Conservation (phyloP, 2,329 filamentous ascomycete species). For the Fusarium denticulatum region DNA sequence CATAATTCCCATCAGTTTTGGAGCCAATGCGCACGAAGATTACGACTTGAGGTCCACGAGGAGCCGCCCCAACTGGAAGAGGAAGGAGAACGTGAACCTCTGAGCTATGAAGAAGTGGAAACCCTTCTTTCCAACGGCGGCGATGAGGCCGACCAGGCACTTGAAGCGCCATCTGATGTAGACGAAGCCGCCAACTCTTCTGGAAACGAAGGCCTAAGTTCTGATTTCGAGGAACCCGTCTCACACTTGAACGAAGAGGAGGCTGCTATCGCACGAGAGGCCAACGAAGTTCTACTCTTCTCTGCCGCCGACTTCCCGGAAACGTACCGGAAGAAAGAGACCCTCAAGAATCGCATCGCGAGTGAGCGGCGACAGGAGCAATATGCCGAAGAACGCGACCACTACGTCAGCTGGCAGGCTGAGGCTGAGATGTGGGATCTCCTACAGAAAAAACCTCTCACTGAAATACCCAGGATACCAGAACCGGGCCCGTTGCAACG, state of each 20-base stretch:
- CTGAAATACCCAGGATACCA: constrained; percentile 46
- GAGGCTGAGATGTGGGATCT: constrained; percentile 59
- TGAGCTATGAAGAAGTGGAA: constrained; percentile 34
- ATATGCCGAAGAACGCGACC: constrained; percentile 56
- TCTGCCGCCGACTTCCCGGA: constrained; percentile 54
- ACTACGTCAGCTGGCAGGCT: constrained; percentile 51
- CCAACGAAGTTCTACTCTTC: constrained; percentile 55
- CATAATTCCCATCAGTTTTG: constrained; percentile 55
- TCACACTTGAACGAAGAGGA: constrained; percentile 42
- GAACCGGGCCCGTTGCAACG: constrained; percentile 43
- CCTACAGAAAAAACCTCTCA: constrained; percentile 52
- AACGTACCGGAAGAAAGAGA: constrained; percentile 48
- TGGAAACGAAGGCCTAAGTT: constrained; percentile 22
- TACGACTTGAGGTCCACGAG: constrained; percentile 60
- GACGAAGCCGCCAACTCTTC: background rate
- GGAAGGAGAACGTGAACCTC: constrained; percentile 35
- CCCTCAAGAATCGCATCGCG: constrained; percentile 52
- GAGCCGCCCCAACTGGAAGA: constrained; percentile 42
- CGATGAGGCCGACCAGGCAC: constrained; percentile 8
- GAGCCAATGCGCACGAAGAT: constrained; percentile 58
- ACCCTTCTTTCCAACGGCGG: constrained; percentile 10
- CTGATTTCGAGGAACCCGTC: constrained; percentile 26
- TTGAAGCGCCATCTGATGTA: background rate
- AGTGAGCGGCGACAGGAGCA: constrained; percentile 55
- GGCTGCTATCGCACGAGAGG: constrained; percentile 49